Evolutionary conservation across 2,329 filamentous ascomycete species (phyloP).

Genomic region (Elsinoe perseae): DNA sequence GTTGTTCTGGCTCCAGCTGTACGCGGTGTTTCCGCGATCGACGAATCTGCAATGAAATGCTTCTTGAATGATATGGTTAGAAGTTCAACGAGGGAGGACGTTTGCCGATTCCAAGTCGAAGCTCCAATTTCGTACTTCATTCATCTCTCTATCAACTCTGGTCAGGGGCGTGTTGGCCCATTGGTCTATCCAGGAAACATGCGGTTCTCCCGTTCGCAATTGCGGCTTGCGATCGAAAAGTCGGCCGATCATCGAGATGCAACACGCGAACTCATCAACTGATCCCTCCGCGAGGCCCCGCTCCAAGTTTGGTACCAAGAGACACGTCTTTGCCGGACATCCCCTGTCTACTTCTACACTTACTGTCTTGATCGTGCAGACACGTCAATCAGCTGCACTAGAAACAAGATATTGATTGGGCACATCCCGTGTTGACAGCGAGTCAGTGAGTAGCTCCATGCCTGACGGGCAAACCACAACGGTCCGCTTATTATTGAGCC

Average conservation of each 20-base stretch:
- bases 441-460: slow-evolving; percentile 1
- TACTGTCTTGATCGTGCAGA: neutral
- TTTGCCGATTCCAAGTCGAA: neutral
- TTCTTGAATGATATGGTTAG: neutral
- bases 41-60: slow-evolving; percentile 1
- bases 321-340: neutral
- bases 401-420: too few species aligned
- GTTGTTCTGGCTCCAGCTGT: neutral
- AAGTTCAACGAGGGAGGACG: neutral
- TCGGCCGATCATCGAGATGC: slow-evolving; percentile 10
- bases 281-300: slow-evolving; percentile 2
- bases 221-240: slow-evolving; percentile 8
- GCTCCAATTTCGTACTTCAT: neutral
- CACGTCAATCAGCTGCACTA: neutral
- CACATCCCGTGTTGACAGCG: neutral
- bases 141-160: neutral
- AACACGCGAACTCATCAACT: slow-evolving; percentile 13
- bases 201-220: neutral
- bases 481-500: slow-evolving; percentile 4
- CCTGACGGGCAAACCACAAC: neutral
- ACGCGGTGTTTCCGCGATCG: neutral
- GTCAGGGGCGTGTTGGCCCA: neutral
- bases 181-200: neutral
- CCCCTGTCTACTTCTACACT: neutral
- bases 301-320: neutral